phyloP scores from a whole-genome alignment of 2,329 filamentous ascomycete species.

The Cordyceps cateniannulata region DNA sequence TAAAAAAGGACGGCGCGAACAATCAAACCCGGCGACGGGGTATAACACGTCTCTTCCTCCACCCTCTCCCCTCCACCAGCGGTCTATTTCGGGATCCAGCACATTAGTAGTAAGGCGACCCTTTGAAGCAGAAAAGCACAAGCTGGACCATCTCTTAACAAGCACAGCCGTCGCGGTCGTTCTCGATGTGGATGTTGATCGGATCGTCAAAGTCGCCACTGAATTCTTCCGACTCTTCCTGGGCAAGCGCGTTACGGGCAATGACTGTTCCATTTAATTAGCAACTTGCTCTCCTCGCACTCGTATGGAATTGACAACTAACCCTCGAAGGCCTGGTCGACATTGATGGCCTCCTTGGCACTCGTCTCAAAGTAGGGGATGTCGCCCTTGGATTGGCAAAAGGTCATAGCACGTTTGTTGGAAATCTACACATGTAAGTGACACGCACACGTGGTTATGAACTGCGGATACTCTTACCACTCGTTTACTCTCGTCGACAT shows the following conservation, averaged over 20 bases:
- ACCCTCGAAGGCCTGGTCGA: constrained; percentile 75
- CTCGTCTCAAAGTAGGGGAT: constrained; percentile 99
- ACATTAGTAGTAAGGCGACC: neutral
- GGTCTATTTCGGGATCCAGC: constrained; percentile 4
- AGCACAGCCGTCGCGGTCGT: constrained; percentile 85
- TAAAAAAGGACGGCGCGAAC: constrained; percentile 2
- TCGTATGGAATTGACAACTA: neutral
- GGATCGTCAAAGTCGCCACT: constrained; percentile 96
- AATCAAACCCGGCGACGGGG: constrained; percentile 7
- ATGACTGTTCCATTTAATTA: constrained; percentile 57
- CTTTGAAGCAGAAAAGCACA: neutral
- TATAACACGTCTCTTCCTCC: neutral
- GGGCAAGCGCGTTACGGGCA: constrained; percentile 86
- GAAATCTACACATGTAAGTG: constrained; percentile 58
- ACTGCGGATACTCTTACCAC: constrained; percentile 50
- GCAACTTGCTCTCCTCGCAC: neutral
- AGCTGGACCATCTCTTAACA: constrained; percentile 53
- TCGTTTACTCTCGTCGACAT: constrained; percentile 95
- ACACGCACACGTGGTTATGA: neutral
- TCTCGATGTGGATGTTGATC: constrained; percentile 96
- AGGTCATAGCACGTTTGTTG: constrained; percentile 91
- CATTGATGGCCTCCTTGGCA: constrained; percentile 97
- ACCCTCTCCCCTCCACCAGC: neutral
- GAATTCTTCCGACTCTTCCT: constrained; percentile 97
- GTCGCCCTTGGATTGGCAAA: constrained; percentile 94